These are phyloP conservation scores for Aspergillus intermedius DNA, from an alignment of 2,329 filamentous ascomycete genomes.

Conservation along the genomic window DNA sequence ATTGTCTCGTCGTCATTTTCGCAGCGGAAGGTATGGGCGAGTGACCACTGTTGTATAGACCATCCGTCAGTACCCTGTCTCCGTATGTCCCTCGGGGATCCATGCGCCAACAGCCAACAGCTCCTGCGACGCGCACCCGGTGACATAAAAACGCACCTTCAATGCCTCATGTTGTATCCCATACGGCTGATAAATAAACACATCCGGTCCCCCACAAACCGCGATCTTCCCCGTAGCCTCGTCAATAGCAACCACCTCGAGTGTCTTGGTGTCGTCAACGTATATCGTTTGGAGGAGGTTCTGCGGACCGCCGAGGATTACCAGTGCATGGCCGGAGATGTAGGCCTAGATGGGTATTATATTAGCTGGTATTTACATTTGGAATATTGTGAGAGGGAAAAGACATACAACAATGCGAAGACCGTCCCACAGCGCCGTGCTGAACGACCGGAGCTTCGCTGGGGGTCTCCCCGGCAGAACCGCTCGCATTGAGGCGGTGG, in stretches of 20 bases:
- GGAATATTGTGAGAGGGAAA: neutral
- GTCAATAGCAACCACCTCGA: slow-evolving; percentile 75
- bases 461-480: slow-evolving; percentile 74
- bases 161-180: slow-evolving; percentile 63
- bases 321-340: slow-evolving; percentile 79
- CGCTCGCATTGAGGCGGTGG: slow-evolving; percentile 60
- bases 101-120: neutral
- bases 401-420: slow-evolving; percentile 63
- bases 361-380: neutral
- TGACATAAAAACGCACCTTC: slow-evolving; percentile 52
- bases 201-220: slow-evolving; percentile 57
- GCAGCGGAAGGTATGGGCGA: slow-evolving; percentile 47
- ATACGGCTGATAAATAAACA: slow-evolving; percentile 74
- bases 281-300: slow-evolving; percentile 85
- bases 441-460: slow-evolving; percentile 69
- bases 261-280: slow-evolving; percentile 62
- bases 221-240: slow-evolving; percentile 80
- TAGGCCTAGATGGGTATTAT: slow-evolving; percentile 56
- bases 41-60: slow-evolving; percentile 46
- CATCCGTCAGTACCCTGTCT: slow-evolving; percentile 14
- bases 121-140: neutral
- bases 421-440: slow-evolving; percentile 65
- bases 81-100: neutral
- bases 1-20: slow-evolving; percentile 40
- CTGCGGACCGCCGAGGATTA: slow-evolving; percentile 69